Evolutionary conservation across 345 rosid genomes (phyloP).

Genomic region (Lumnitzera littorea): DNA sequence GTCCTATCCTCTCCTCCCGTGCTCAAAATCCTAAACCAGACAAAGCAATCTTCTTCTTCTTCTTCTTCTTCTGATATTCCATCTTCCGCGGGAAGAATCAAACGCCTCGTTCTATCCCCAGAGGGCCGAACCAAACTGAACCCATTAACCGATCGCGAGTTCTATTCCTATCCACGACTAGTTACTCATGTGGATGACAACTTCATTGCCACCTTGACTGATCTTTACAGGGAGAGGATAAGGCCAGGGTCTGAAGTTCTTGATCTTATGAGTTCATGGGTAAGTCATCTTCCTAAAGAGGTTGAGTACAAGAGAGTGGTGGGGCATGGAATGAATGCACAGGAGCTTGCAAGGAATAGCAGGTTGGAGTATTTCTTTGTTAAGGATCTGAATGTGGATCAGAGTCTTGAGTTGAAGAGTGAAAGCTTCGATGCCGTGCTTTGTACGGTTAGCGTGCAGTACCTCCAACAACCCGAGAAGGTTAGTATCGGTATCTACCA

Average conservation of each 20-base stretch:
- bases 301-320: conserved; percentile 60
- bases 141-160: conserved; percentile 47
- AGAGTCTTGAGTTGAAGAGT: conserved; percentile 42
- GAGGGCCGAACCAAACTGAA: conserved; percentile 68
- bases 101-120: conserved; percentile 50
- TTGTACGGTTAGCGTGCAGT: conserved; percentile 80
- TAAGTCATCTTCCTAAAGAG: conserved; percentile 74
- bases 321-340: conserved; percentile 93
- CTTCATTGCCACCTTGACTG: conserved; percentile 62
- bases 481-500: conserved; percentile 19
- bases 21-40: conserved; percentile 10
- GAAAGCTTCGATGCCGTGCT: conserved; percentile 64
- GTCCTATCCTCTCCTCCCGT: too few relatives aligned
- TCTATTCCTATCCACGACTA: conserved; percentile 69
- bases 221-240: conserved; percentile 49
- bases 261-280: conserved; percentile 93
- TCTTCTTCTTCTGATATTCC: conserved; percentile 23
- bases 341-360: conserved; percentile 76
- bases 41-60: conserved; percentile 19
- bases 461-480: conserved; percentile 86
- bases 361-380: conserved; percentile 52
- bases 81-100: conserved; percentile 54
- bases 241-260: conserved; percentile 63
- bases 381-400: conserved; percentile 61
- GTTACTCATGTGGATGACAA: conserved; percentile 79